Percentiles rank a stretch among this genome's conserved stretches.
Evolutionary conservation across 768 basidiomycete species (phyloP).

Genomic region (Pholiota conissans): DNA sequence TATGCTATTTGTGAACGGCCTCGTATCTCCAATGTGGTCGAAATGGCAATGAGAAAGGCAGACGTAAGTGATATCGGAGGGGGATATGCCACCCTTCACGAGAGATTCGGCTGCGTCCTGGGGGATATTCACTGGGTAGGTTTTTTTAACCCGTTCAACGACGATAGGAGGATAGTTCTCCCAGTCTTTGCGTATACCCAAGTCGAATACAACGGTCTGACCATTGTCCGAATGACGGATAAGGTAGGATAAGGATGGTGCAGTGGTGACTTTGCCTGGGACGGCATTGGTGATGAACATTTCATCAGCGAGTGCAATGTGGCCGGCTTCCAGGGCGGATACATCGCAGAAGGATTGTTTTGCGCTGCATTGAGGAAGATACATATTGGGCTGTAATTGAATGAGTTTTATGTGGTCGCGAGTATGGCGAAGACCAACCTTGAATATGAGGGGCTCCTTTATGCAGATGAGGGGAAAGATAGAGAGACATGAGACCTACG

Average conservation of each 20-base stretch:
- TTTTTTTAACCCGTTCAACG: conserved; percentile 25
- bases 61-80: conserved; percentile 39
- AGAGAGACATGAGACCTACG: too few species aligned
- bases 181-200: conserved; percentile 52
- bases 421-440: too few species aligned
- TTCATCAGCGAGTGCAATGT: conserved; percentile 37
- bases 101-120: conserved; percentile 51
- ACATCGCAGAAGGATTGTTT: conserved; percentile 53
- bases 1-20: conserved; percentile 42
- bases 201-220: conserved; percentile 50
- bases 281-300: conserved; percentile 35
- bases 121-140: conserved; percentile 24
- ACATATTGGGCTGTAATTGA: conserved; percentile 1
- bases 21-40: conserved; percentile 51
- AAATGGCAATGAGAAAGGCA: conserved; percentile 56
- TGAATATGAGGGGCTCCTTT: too few species aligned
- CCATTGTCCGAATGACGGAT: conserved; percentile 44
- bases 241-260: conserved; percentile 54
- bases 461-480: too few species aligned
- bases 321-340: conserved; percentile 57
- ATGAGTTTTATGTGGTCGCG: too few species aligned
- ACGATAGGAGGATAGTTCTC: conserved; percentile 37
- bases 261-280: conserved; percentile 24
- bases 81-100: conserved; percentile 42
- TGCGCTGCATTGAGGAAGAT: conserved; percentile 36